Evolutionary conservation across 2,329 filamentous ascomycete genomes (phyloP).

Genomic region (Monosporascus sp.): DNA sequence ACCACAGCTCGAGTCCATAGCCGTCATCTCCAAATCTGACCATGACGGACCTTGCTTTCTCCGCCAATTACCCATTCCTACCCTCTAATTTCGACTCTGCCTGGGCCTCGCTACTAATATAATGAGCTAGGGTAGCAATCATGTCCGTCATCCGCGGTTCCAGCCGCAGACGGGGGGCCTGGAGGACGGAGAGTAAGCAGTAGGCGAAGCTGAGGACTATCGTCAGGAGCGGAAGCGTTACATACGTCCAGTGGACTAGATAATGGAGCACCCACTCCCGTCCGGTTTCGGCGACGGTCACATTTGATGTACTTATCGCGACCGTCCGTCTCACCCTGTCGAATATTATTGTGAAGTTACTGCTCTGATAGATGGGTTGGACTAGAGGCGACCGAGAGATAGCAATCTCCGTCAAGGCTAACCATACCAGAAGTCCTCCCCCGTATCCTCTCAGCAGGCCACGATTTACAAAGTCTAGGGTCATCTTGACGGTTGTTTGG

Average conservation of each 20-base stretch:
- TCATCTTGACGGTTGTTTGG: neutral
- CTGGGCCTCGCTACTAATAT: conserved; percentile 14
- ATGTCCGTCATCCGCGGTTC: conserved; percentile 15
- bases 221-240: conserved; percentile 11
- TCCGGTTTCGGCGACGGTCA: conserved; percentile 1
- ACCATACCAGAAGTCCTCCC: conserved; percentile 3
- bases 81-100: conserved; percentile 13
- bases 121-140: conserved; percentile 14
- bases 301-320: conserved; percentile 5
- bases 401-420: neutral
- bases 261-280: conserved; percentile 14
- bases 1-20: conserved; percentile 12
- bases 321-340: conserved; percentile 9
- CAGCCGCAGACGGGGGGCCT: conserved; percentile 10
- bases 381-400: neutral
- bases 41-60: conserved; percentile 7
- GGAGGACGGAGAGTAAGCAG: conserved; percentile 8
- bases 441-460: neutral
- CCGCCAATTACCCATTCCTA: conserved; percentile 9
- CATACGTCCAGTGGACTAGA: conserved; percentile 16
- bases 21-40: conserved; percentile 12
- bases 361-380: conserved; percentile 10
- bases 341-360: conserved; percentile 8
- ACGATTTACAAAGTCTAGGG: too few species aligned
- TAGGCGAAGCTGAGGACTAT: conserved; percentile 8